A percentile compares a stretch with the other conserved stretches of the same genome.
Evolutionary conservation across 1,139 yeast genomes (phyloP).

Genomic region (Debaryomyces subglobosus): DNA sequence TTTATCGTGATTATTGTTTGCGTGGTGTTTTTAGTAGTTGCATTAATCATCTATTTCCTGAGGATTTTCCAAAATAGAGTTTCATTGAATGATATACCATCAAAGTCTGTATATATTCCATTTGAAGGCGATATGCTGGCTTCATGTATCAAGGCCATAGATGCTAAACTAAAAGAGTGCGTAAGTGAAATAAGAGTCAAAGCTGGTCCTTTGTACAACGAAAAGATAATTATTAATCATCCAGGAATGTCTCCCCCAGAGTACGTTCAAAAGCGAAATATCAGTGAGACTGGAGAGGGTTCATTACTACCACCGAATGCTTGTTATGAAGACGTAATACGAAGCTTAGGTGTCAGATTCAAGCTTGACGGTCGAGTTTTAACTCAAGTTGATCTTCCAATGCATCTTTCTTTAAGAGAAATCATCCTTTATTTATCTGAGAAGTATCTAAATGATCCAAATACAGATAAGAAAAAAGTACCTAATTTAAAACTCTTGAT

Average conservation of each 20-base stretch:
- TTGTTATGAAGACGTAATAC: slow-evolving; percentile 65
- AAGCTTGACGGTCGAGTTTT: slow-evolving; percentile 45
- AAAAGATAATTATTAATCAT: slow-evolving; percentile 51
- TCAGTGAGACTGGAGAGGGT: slow-evolving; percentile 29
- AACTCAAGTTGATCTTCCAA: slow-evolving; percentile 41
- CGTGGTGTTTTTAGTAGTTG: slow-evolving; percentile 56
- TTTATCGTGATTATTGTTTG: slow-evolving; percentile 77
- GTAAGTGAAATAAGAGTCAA: slow-evolving; percentile 42
- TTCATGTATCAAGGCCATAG: slow-evolving; percentile 34
- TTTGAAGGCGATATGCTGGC: slow-evolving; percentile 65
- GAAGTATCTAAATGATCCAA: slow-evolving; percentile 15
- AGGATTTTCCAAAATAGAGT: slow-evolving; percentile 63
- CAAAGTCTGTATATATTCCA: slow-evolving; percentile 65
- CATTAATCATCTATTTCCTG: slow-evolving; percentile 49
- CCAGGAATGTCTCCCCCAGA: slow-evolving; percentile 62
- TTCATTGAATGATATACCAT: slow-evolving; percentile 74
- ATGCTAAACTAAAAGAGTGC: slow-evolving; percentile 48
- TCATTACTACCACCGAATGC: slow-evolving; percentile 58
- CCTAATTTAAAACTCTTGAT: slow-evolving; percentile 41
- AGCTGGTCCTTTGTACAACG: slow-evolving; percentile 53
- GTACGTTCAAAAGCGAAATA: slow-evolving; percentile 36
- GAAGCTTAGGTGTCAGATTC: slow-evolving; percentile 57
- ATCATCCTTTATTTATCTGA: slow-evolving; percentile 31
- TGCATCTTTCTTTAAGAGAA: slow-evolving; percentile 51
- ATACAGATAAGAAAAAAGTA: slow-evolving; percentile 12